Percentiles rank a stretch among this genome's conserved stretches.
Conservation (phyloP, 495 filamentous ascomycete species). For the Stereocaulon alpinum region DNA sequence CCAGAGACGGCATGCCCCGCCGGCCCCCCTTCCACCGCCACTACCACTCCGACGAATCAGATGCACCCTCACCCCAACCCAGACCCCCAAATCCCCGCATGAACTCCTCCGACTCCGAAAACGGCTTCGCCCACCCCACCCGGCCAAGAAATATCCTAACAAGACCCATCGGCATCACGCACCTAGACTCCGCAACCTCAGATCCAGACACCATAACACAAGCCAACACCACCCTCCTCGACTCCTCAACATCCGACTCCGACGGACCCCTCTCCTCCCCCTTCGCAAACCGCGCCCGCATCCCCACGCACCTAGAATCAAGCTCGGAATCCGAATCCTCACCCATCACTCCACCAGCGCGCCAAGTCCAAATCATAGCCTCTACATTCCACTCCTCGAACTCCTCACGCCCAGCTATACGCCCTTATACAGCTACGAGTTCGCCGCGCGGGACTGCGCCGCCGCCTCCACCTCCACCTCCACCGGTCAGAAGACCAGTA, state of each 20-base stretch:
- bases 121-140: not conserved
- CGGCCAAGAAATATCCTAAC: not conserved
- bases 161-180: not conserved
- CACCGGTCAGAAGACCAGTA: too few relatives aligned
- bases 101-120: slow-evolving; percentile 9
- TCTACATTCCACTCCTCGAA: slow-evolving; percentile 9
- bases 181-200: not conserved
- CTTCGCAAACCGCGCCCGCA: not conserved
- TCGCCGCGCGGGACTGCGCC: not conserved
- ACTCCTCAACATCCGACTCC: slow-evolving; percentile 3
- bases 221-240: not conserved
- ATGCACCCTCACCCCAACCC: not conserved
- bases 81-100: slow-evolving; percentile 7
- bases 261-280: slow-evolving; percentile 3
- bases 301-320: not conserved
- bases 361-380: not conserved
- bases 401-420: not conserved
- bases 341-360: not conserved
- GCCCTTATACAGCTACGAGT: not conserved
- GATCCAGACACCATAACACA: slow-evolving; percentile 1
- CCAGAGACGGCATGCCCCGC: slow-evolving; percentile 8
- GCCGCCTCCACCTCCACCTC: too few relatives aligned
- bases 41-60: slow-evolving; percentile 10
- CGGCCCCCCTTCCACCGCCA: slow-evolving; percentile 6
- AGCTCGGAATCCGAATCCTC: slow-evolving; percentile 6